Base-by-base conservation (phyloP, 176 grass and related monocot genomes). In the Eleusine indica region DNA sequence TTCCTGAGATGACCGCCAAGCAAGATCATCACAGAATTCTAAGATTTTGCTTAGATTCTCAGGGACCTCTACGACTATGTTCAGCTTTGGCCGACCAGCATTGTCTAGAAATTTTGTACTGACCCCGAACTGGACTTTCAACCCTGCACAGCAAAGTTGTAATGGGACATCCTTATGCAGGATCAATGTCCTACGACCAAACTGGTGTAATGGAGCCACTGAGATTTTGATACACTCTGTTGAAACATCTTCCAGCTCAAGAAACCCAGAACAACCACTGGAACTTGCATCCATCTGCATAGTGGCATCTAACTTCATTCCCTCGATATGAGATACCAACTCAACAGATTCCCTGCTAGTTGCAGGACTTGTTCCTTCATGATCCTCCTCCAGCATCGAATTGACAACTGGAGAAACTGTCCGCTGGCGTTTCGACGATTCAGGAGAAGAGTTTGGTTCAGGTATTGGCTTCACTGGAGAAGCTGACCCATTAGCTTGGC, bases 21-120 rank as follows among this genome's bases (percentile, higher is more conserved):
- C 89, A 60, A 90, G 77, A 47, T 77, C 86, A 84, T 96, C 91
- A 41, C 91, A 99, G n/a, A 90, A 73, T 71, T 92, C 91, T 42
- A 99, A 75, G 80, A 94, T 71, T 61, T 92, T 80, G 29, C 80
- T 85, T 29, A 99, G 80, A 68, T 89, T 94, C 53, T 94, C 93
- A 37, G 91, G 86, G 72, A 91, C 83, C 63, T 91, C 83, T 15
- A 94, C 93, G 22, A 92, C 69, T 46, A 96, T 89, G 78, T 29
- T 99, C 68, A 94, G 52, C 72, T 99, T 99, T 68, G 91, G 91
- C 28, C 83, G 73, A 57, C 96, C 96, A 65, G 87, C 87, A 48
- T 74, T 83, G 41, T 99, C 96, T 65, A 75, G 53, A 85, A 82
- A 99, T 87, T 94, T 99, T 78, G 85, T 67, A 73, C 66, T 90